These are phyloP conservation scores for Chytriomyces hyalinus DNA, from an alignment of 192 early-diverging fungal species.

Conservation along the genomic window DNA sequence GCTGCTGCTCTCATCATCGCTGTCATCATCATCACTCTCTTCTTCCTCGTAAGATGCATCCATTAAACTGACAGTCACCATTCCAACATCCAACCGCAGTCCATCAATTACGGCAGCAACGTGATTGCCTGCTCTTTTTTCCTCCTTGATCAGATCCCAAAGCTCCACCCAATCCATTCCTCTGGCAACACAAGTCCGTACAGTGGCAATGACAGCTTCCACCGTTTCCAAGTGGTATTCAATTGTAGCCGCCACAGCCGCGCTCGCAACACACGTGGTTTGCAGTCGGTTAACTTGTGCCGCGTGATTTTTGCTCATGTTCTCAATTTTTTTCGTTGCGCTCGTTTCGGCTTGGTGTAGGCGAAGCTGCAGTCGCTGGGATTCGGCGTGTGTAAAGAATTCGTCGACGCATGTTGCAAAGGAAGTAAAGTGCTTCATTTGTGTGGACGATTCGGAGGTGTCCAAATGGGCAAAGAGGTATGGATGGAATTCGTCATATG, in stretches of 20 bases:
- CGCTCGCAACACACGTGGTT: constrained; percentile 68
- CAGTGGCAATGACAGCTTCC: constrained; percentile 85
- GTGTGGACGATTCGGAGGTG: not conserved
- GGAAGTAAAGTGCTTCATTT: constrained; percentile 62
- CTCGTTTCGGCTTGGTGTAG: constrained; percentile 73
- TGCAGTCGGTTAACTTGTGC: constrained; percentile 80
- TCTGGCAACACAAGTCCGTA: constrained; percentile 84
- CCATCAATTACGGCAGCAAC: constrained; percentile 77
- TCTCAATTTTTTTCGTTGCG: constrained; percentile 83
- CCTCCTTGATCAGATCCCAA: constrained; percentile 82
- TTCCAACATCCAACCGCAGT: constrained; percentile 80
- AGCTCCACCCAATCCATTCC: constrained; percentile 98
- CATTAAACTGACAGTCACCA: constrained; percentile 72
- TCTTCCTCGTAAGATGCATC: constrained; percentile 38
- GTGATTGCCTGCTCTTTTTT: constrained; percentile 65
- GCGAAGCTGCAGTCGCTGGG: constrained; percentile 76
- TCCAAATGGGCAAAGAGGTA: constrained; percentile 47
- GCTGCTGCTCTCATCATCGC: constrained; percentile 54
- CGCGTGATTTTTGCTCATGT: constrained; percentile 77
- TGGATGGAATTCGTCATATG: constrained; percentile 56
- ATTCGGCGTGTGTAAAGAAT: constrained; percentile 90
- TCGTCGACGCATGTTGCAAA: constrained; percentile 90
- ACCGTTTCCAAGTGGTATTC: constrained; percentile 83
- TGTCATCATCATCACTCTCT: constrained; percentile 39
- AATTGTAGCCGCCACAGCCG: constrained; percentile 80